Conservation (phyloP, 306 rosid genomes). For the Malus orientalis region DNA sequence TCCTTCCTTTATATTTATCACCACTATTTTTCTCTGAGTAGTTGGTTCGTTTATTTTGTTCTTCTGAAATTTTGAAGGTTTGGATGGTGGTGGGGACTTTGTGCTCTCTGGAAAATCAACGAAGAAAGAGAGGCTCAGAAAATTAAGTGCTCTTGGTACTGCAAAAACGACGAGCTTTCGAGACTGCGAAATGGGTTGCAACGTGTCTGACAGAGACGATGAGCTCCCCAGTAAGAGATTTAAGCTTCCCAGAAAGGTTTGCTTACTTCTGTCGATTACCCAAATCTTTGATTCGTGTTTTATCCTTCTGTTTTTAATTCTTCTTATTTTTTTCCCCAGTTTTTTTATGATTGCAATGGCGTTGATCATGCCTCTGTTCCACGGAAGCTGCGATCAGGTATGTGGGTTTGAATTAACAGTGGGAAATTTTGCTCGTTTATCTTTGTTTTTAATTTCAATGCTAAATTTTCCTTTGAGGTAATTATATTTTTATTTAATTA, state of each 20-base stretch:
- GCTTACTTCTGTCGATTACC: background rate
- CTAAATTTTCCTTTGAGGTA: background rate
- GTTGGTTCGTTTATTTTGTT: background rate
- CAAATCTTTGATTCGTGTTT: constrained; percentile 2
- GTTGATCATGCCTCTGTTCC: constrained; percentile 63
- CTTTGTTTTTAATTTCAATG: background rate
- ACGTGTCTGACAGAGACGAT: constrained; percentile 29
- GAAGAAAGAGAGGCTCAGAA: constrained; percentile 54
- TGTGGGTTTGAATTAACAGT: constrained; percentile 7
- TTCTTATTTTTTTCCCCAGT: constrained; percentile 13
- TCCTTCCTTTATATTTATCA: constrained; percentile 15
- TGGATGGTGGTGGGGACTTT: constrained; percentile 19
- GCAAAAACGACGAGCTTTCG: constrained; percentile 26
- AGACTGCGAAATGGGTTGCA: constrained; percentile 41
- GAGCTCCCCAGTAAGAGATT: constrained; percentile 28
- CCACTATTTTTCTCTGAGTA: background rate
- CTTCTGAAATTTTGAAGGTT: constrained; percentile 15
- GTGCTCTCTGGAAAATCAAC: constrained; percentile 35
- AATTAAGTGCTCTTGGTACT: constrained; percentile 39
- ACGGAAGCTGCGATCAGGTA: constrained; percentile 73
- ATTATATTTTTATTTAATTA: background rate
- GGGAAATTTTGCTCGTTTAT: background rate
- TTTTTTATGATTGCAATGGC: constrained; percentile 39
- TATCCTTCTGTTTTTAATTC: no score
- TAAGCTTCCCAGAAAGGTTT: constrained; percentile 44